Evolutionary conservation across 2,329 filamentous ascomycete genomes (phyloP).

Genomic region (Sporothrix humicola): DNA sequence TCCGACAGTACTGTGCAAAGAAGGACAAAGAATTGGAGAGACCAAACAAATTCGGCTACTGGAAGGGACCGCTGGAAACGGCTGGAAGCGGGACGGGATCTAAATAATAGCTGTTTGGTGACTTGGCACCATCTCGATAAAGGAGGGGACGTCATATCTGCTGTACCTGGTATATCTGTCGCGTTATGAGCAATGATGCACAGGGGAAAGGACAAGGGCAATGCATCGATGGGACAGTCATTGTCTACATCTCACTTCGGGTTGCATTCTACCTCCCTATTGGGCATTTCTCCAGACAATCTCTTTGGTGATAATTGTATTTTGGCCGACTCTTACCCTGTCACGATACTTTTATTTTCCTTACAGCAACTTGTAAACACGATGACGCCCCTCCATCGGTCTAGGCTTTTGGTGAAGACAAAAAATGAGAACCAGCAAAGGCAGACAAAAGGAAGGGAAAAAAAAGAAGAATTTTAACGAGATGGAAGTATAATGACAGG

Average conservation of each 20-base stretch:
- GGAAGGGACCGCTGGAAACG: too few species aligned
- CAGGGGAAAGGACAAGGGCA: background rate
- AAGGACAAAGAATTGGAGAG: background rate
- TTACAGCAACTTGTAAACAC: background rate
- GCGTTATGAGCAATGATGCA: background rate
- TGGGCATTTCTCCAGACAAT: background rate
- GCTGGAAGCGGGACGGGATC: constrained; percentile 3
- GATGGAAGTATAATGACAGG: background rate
- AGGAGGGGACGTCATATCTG: background rate
- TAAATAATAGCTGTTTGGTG: background rate
- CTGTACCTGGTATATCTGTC: too few species aligned
- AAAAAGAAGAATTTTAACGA: background rate
- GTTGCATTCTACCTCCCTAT: background rate
- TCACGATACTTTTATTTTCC: background rate
- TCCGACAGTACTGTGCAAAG: background rate
- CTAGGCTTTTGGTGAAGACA: constrained; percentile 4
- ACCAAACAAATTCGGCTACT: too few species aligned
- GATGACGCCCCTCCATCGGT: constrained; percentile 13
- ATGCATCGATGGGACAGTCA: too few species aligned
- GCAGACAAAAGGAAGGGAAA: background rate
- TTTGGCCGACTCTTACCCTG: background rate
- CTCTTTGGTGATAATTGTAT: background rate
- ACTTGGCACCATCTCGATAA: background rate
- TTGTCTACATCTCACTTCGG: too few species aligned
- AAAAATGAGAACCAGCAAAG: too few species aligned